These are phyloP conservation scores for Septoria petroselini DNA, from an alignment of 2,329 filamentous ascomycete genomes.

Conservation along the genomic window DNA sequence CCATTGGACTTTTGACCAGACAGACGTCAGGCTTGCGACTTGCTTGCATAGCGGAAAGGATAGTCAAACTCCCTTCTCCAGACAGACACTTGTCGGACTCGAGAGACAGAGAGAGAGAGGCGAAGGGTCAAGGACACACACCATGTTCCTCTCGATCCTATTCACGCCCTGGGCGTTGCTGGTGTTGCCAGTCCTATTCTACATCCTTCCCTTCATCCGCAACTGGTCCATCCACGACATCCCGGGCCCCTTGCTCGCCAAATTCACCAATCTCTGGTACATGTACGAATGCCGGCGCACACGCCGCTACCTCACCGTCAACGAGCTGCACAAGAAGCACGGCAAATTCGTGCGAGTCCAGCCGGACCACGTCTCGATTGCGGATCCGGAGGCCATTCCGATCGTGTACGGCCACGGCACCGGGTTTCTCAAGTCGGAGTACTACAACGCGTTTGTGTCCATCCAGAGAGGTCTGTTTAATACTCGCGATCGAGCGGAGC, in stretches of 20 bases:
- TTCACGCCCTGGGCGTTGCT: conserved; percentile 50
- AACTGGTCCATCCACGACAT: conserved; percentile 56
- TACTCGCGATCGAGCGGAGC: conserved; percentile 75
- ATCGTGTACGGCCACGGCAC: conserved; percentile 67
- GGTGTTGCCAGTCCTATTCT: conserved; percentile 52
- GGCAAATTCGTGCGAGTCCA: conserved; percentile 80
- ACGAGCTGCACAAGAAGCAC: conserved; percentile 69
- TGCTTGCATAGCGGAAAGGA: too few species aligned
- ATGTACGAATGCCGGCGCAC: conserved; percentile 62
- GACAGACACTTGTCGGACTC: too few species aligned
- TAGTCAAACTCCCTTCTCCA: too few species aligned
- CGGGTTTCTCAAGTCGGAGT: conserved; percentile 59
- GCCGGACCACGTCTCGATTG: conserved; percentile 79
- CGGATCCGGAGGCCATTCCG: conserved; percentile 73
- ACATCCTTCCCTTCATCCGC: conserved; percentile 59
- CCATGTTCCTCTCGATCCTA: conserved; percentile 42
- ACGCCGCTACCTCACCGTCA: conserved; percentile 54
- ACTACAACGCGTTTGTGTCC: conserved; percentile 88
- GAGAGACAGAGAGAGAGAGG: too few species aligned
- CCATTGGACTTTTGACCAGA: too few species aligned
- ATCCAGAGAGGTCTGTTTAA: conserved; percentile 86
- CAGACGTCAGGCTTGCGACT: too few species aligned
- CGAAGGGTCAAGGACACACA: conserved; percentile 8
- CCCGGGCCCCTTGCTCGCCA: conserved; percentile 62
- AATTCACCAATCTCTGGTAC: conserved; percentile 79